Conservation (phyloP, 441 rosid genomes). For the Aleurites moluccanus region DNA sequence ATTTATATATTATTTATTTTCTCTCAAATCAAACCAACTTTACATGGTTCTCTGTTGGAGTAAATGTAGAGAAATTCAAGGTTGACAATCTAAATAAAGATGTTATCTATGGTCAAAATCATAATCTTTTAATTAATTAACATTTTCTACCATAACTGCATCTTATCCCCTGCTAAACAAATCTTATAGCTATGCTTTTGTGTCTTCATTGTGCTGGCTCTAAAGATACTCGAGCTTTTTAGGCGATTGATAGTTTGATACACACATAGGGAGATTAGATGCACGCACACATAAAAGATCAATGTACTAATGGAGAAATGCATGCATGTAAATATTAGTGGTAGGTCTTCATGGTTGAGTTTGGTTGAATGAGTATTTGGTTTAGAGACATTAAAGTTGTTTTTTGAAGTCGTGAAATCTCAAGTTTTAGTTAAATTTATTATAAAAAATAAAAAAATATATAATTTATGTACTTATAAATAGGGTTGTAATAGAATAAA, state of each 20-base stretch:
- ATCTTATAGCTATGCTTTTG: neutral
- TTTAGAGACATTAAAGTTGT: no score
- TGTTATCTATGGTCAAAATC: constrained; percentile 27
- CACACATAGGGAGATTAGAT: neutral
- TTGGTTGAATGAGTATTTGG: no score
- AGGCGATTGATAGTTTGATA: constrained; percentile 3
- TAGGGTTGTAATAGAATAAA: no score
- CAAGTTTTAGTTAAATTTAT: no score
- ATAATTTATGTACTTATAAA: no score
- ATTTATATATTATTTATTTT: no score
- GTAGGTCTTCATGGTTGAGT: no score
- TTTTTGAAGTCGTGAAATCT: no score
- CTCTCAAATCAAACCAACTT: constrained; percentile 37
- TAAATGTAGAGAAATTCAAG: constrained; percentile 26
- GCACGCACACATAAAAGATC: neutral
- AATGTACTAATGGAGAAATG: neutral
- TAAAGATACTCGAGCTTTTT: neutral
- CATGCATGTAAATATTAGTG: no score
- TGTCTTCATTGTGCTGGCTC: constrained; percentile 12
- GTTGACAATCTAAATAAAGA: constrained; percentile 29
- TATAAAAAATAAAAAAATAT: no score
- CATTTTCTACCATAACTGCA: constrained; percentile 26
- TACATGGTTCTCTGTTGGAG: constrained; percentile 34
- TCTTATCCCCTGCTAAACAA: constrained; percentile 14
- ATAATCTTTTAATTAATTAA: constrained; percentile 18